Evolutionary conservation across 345 rosid genomes (phyloP).

Genomic region (Eucalyptus sideroxylon): DNA sequence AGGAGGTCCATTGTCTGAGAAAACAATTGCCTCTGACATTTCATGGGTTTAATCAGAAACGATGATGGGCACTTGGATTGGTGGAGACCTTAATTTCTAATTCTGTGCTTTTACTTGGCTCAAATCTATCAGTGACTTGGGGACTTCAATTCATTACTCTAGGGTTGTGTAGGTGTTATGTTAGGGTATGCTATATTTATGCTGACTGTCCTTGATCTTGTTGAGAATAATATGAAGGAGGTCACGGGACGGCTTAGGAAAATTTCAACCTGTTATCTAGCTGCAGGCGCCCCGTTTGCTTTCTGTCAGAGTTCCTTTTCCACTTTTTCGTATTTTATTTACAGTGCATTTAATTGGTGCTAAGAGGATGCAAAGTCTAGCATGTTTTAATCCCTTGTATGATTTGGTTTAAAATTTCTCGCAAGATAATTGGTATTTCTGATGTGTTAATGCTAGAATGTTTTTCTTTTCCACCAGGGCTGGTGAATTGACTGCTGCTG

Average conservation of each 20-base stretch:
- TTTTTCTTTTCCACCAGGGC: neutral
- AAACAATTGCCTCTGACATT: neutral
- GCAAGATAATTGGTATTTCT: neutral
- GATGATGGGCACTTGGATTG: neutral
- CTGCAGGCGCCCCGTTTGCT: neutral
- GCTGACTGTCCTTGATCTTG: neutral
- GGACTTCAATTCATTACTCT: neutral
- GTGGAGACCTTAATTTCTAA: neutral
- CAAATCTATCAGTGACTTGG: neutral
- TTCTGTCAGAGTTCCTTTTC: neutral
- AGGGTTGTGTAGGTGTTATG: neutral
- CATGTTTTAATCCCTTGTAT: neutral
- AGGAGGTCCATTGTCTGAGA: neutral
- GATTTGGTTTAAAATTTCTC: neutral
- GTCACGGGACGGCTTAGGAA: neutral
- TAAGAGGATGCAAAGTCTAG: neutral
- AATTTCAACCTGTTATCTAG: neutral
- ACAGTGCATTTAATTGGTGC: neutral
- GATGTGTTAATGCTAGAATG: neutral
- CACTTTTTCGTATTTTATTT: neutral
- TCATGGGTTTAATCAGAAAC: neutral
- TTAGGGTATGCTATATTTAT: neutral
- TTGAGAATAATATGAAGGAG: too few species aligned
- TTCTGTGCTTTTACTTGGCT: neutral
- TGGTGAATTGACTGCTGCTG: constrained; percentile 1